A percentile compares a stretch with the other conserved stretches of the same genome.
These are phyloP conservation scores for Cicer cuneatum DNA, from an alignment of 306 rosid genomes.

Conservation along the genomic window DNA sequence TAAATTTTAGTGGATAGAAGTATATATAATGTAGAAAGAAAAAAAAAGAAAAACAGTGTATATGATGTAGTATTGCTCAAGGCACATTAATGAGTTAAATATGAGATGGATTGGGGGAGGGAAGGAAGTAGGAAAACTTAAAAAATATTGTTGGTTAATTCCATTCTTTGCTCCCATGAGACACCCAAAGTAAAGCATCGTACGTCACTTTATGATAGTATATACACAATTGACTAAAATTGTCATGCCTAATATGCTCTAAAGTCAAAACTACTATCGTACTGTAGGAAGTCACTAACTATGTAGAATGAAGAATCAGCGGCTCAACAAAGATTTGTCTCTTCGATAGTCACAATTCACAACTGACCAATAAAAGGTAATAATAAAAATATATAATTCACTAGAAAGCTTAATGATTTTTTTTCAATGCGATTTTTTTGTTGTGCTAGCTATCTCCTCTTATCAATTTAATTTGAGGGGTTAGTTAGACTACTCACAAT, in stretches of 20 bases:
- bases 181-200: neutral
- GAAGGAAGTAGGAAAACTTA: neutral
- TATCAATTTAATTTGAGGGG: too few relatives aligned
- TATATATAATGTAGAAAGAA: too few relatives aligned
- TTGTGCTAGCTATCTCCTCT: too few relatives aligned
- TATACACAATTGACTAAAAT: neutral
- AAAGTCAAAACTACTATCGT: constrained; percentile 1
- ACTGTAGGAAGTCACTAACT: neutral
- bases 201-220: neutral
- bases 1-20: too few relatives aligned
- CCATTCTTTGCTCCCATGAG: constrained; percentile 4
- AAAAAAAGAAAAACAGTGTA: too few relatives aligned
- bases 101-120: neutral
- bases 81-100: neutral
- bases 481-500: too few relatives aligned
- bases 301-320: neutral
- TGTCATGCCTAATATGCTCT: neutral
- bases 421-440: too few relatives aligned
- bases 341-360: neutral
- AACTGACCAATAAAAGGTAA: neutral
- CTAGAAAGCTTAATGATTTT: neutral
- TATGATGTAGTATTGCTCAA: too few relatives aligned
- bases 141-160: neutral
- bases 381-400: neutral
- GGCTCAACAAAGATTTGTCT: neutral